Evolutionary conservation across 257 asterid genomes (phyloP).

Genomic region (Paulownia fortunei): DNA sequence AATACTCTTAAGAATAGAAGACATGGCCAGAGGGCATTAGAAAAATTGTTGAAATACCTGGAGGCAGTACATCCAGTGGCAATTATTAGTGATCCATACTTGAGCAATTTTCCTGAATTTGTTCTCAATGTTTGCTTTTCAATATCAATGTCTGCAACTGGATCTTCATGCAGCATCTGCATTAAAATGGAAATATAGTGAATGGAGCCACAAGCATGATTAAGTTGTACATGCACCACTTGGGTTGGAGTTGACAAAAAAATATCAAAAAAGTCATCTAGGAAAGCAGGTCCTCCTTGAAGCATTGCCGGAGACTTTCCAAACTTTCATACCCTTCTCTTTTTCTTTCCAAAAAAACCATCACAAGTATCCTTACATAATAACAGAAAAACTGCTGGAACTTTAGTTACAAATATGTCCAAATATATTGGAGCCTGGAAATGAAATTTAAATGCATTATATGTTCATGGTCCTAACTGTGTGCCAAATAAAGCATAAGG

Average conservation of each 20-base stretch:
- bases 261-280: too few species aligned
- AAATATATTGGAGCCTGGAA: too few species aligned
- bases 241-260: too few species aligned
- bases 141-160: constrained; percentile 46
- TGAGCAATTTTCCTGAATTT: constrained; percentile 53
- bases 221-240: not conserved
- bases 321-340: too few species aligned
- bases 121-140: constrained; percentile 54
- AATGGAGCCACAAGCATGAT: not conserved
- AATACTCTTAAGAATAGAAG: not conserved
- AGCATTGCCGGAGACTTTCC: too few species aligned
- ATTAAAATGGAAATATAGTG: not conserved
- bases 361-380: too few species aligned
- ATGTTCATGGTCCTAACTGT: not conserved
- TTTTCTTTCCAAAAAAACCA: too few species aligned
- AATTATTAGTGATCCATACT: constrained; percentile 54
- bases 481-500: not conserved
- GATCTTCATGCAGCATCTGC: constrained; percentile 56
- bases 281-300: too few species aligned
- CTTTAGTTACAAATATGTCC: too few species aligned
- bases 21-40: not conserved
- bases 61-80: constrained; percentile 66
- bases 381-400: too few species aligned
- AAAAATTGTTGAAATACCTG: constrained; percentile 41
- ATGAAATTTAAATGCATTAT: not conserved